Conservation (phyloP, 331 rosid species). For the Stylosanthes scabra region DNA sequence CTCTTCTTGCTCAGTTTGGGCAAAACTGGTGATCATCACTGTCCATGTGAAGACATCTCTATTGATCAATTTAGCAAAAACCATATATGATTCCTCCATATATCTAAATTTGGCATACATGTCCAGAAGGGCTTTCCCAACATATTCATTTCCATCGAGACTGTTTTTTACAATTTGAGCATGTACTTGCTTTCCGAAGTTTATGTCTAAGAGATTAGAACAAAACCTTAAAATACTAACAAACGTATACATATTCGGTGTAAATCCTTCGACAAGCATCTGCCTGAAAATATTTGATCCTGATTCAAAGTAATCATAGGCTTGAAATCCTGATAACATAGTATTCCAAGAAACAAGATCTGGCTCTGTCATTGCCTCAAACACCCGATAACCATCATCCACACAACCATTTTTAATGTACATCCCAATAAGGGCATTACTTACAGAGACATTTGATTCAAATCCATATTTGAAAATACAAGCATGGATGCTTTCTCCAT, state of each 20-base stretch:
- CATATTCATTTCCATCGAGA: constrained; percentile 51
- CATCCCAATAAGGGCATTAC: constrained; percentile 69
- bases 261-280: constrained; percentile 61
- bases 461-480: constrained; percentile 63
- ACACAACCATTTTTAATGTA: constrained; percentile 60
- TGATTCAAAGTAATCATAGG: constrained; percentile 41
- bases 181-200: constrained; percentile 70
- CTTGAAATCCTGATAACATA: constrained; percentile 63
- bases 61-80: constrained; percentile 49
- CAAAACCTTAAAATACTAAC: constrained; percentile 65
- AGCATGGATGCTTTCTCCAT: constrained; percentile 68
- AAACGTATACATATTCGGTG: constrained; percentile 68
- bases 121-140: constrained; percentile 65
- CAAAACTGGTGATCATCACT: constrained; percentile 56
- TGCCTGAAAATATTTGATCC: constrained; percentile 53
- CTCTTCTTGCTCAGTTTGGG: constrained; percentile 58
- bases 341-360: constrained; percentile 78
- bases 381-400: constrained; percentile 50
- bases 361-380: constrained; percentile 53
- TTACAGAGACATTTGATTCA: constrained; percentile 52
- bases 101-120: constrained; percentile 61
- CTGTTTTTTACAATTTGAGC: constrained; percentile 54
- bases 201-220: constrained; percentile 54
- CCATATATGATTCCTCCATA: constrained; percentile 53
- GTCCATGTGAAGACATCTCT: constrained; percentile 73